Percentiles rank a stretch among this genome's conserved stretches.
phyloP scores from a whole-genome alignment of 805 yeast species.

The Candida parachauliodes region DNA sequence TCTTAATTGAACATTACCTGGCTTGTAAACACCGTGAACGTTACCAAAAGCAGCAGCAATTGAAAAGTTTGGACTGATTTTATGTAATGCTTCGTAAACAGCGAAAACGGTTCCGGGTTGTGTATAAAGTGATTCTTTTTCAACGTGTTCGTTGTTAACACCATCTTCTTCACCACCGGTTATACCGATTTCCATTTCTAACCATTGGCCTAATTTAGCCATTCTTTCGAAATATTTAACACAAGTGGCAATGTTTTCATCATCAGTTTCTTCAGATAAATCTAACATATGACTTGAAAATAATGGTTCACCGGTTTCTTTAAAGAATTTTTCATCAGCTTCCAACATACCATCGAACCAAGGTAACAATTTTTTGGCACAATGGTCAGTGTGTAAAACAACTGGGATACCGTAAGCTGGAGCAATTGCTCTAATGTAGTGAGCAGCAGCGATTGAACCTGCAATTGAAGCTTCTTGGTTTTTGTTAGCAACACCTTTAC shows the following conservation, averaged over 20 bases:
- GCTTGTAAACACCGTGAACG: conserved; percentile 99
- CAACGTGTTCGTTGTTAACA: conserved; percentile 95
- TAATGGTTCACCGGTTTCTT: conserved; percentile 85
- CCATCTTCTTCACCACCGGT: conserved; percentile 99
- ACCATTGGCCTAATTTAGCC: conserved; percentile 93
- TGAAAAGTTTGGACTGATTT: conserved; percentile 96
- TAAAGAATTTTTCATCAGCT: conserved; percentile 93
- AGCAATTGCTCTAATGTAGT: conserved; percentile 94
- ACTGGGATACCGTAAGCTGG: conserved; percentile 97
- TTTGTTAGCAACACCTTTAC: conserved; percentile 94
- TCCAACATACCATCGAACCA: conserved; percentile 98
- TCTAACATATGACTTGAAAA: conserved; percentile 99
- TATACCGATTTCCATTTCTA: conserved; percentile 99
- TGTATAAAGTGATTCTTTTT: conserved; percentile 86
- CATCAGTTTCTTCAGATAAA: conserved; percentile 93
- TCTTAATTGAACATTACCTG: conserved; percentile 92
- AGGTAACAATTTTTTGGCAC: conserved; percentile 96
- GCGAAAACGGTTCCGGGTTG: conserved; percentile 90
- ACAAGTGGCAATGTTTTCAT: conserved; percentile 91
- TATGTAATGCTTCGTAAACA: conserved; percentile 84
- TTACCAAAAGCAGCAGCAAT: conserved; percentile 99
- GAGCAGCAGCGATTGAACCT: conserved; percentile 97
- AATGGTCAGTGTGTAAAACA: conserved; percentile 95
- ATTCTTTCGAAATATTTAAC: conserved; percentile 92
- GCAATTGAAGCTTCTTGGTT: conserved; percentile 92